phyloP scores from a whole-genome alignment of 176 grass and related monocot genomes.

The Avena eriantha region DNA sequence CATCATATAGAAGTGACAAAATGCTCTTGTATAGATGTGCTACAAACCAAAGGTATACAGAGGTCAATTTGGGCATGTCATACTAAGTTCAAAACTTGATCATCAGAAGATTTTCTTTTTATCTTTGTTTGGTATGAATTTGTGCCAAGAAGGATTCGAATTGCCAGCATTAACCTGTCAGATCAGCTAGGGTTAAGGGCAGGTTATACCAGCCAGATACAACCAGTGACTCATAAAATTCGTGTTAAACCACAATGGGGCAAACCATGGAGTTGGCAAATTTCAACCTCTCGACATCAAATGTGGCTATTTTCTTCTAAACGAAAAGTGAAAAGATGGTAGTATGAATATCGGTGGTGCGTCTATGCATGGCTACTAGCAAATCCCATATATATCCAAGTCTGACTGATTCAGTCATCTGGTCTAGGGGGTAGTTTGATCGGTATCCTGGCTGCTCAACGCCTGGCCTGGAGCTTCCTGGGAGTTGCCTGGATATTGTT shows the following conservation, averaged over 20 bases:
- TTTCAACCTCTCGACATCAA: constrained; percentile 11
- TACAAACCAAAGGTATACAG: background rate
- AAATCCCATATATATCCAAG: constrained; percentile 13
- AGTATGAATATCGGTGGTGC: background rate
- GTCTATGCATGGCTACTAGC: background rate
- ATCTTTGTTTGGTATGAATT: constrained; percentile 5
- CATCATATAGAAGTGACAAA: background rate
- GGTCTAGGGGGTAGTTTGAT: constrained; percentile 2
- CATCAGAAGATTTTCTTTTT: background rate
- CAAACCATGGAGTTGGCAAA: background rate
- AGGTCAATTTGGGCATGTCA: background rate
- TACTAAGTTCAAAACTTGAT: background rate
- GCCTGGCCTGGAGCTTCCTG: constrained; percentile 3
- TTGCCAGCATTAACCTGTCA: background rate
- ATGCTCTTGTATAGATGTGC: background rate
- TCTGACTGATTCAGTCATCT: constrained; percentile 7
- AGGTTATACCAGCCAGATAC: constrained; percentile 12
- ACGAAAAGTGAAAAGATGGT: background rate
- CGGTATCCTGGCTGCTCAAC: background rate
- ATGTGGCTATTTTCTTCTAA: constrained; percentile 26
- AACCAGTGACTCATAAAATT: constrained; percentile 34
- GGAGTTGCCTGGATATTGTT: background rate
- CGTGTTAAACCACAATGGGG: background rate
- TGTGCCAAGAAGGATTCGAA: background rate
- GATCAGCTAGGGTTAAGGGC: background rate